phyloP scores from a whole-genome alignment of 2,329 filamentous ascomycete genomes.

The Sporothrix phasma region DNA sequence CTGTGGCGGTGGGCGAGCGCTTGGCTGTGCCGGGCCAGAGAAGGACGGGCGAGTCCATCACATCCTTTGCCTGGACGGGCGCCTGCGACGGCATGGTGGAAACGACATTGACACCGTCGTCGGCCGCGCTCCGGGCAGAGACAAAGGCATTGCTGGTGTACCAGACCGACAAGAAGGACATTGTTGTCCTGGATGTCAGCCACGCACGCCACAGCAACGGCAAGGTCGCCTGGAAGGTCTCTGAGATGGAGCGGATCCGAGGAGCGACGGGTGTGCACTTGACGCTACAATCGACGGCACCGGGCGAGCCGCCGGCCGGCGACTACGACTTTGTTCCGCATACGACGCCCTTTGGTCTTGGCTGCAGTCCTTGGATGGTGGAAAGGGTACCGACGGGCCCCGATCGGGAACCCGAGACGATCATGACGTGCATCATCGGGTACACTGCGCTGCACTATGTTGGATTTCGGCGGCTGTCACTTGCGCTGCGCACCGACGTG shows the following conservation, averaged over 20 bases:
- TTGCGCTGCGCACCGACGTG: constrained; percentile 20
- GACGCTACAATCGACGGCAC: constrained; percentile 26
- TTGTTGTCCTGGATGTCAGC: constrained; percentile 41
- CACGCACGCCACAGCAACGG: constrained; percentile 10
- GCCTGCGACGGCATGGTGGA: constrained; percentile 20
- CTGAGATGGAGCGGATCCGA: constrained; percentile 41
- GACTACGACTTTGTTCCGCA: constrained; percentile 42
- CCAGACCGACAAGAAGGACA: constrained; percentile 38
- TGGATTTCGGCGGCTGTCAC: constrained; percentile 42
- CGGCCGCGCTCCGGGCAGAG: neutral
- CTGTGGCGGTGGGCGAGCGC: constrained; percentile 46
- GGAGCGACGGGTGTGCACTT: constrained; percentile 36
- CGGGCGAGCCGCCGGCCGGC: constrained; percentile 13
- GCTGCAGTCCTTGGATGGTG: constrained; percentile 45
- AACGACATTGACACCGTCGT: too few relatives aligned
- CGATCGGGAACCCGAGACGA: neutral
- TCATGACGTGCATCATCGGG: constrained; percentile 33
- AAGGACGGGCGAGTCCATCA: constrained; percentile 37
- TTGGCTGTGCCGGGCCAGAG: constrained; percentile 36
- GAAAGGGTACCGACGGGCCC: constrained; percentile 24
- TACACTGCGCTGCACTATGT: constrained; percentile 43
- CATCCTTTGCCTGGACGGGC: constrained; percentile 42
- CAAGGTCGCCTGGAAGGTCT: constrained; percentile 35
- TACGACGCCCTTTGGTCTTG: constrained; percentile 41
- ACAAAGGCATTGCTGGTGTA: constrained; percentile 39